Evolutionary conservation across 495 filamentous ascomycete species (phyloP).

Genomic region (Aspergillus asperescens): DNA sequence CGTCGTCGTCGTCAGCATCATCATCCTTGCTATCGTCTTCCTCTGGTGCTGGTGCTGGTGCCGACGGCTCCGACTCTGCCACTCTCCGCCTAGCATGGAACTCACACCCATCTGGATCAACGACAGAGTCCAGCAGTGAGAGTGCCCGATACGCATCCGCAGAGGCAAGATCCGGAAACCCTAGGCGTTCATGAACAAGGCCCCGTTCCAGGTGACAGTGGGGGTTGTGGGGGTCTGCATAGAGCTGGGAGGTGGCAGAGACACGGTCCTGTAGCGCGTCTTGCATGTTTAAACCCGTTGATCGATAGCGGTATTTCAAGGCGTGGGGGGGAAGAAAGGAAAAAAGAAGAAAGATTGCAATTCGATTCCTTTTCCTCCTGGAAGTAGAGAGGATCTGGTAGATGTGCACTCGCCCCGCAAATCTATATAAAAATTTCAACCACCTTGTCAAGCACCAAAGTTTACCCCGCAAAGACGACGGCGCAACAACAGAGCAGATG

Average conservation of each 20-base stretch:
- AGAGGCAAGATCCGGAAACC: constrained; percentile 83
- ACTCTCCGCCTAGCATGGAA: constrained; percentile 35
- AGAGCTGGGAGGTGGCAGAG: constrained; percentile 28
- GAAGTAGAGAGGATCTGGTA: too few relatives aligned
- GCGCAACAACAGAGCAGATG: too few relatives aligned
- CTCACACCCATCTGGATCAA: constrained; percentile 50
- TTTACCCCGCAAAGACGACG: too few relatives aligned
- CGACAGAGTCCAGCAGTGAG: constrained; percentile 73
- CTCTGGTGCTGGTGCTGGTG: not conserved
- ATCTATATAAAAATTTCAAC: too few relatives aligned
- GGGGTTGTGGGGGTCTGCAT: constrained; percentile 67
- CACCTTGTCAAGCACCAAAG: too few relatives aligned
- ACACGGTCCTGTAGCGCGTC: constrained; percentile 24
- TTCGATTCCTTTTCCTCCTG: too few relatives aligned
- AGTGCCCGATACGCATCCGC: constrained; percentile 89
- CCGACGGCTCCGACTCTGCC: too few relatives aligned
- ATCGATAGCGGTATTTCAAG: not conserved
- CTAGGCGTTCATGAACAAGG: constrained; percentile 62
- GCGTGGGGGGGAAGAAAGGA: too few relatives aligned
- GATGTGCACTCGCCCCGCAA: too few relatives aligned
- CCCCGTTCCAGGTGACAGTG: constrained; percentile 70
- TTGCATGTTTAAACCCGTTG: not conserved
- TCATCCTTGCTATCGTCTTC: constrained; percentile 18
- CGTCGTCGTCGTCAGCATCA: constrained; percentile 34
- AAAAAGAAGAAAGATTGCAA: too few relatives aligned